Base-by-base conservation (phyloP, 2,329 filamentous ascomycete species). In the Diaporthe velutina region DNA sequence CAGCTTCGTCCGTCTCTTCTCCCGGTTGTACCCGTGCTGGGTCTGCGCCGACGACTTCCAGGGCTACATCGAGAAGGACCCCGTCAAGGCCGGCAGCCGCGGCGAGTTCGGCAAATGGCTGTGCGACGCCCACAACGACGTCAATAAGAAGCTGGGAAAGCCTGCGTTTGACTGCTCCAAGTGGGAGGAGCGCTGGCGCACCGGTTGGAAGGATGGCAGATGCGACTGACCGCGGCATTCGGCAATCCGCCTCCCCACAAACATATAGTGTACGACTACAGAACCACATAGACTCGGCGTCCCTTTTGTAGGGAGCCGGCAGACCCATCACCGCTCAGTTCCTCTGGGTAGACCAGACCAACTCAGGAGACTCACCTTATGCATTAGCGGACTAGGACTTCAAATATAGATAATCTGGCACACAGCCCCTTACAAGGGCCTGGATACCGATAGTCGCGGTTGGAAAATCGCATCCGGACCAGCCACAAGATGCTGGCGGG, bases 151-250 rank as follows among this genome's bases (percentile, higher is more conserved):
- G 87, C 84, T 99, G 79, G 97, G 97, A 67, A 99, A 99, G 89
- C 88, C 90, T 75, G 89, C 90, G 79, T 99, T 99, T 85, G 95
- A 99, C 87, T 99, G 97, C 85, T 88, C 87, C 73, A 90, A 88
- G 80, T 98, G 97, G 96, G 93, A 98, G 83, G 94, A 98, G 88
- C 90, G 97, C 83, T 99, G 97, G 97, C 89, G 94, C 85, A 97
- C 94, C 1, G 97, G 97, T 0, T 98, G 94, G 93, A 91, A 90
- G 82, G 92, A 93, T 80, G 91, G 91, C 40, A 86, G 89, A 3
- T 93, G 91, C 79, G 90, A 91, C 77, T 91, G 78, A 76, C 12
- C 30, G n/a, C 57, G 10, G 9, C 45, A 42, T 40, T 22, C 54
- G 5, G 9, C 35, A 3, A n/a, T 28, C 68, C 68, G 13, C 12